Conservation (phyloP, 1,284 basidiomycete genomes). For the Boletellus sp. region DNA sequence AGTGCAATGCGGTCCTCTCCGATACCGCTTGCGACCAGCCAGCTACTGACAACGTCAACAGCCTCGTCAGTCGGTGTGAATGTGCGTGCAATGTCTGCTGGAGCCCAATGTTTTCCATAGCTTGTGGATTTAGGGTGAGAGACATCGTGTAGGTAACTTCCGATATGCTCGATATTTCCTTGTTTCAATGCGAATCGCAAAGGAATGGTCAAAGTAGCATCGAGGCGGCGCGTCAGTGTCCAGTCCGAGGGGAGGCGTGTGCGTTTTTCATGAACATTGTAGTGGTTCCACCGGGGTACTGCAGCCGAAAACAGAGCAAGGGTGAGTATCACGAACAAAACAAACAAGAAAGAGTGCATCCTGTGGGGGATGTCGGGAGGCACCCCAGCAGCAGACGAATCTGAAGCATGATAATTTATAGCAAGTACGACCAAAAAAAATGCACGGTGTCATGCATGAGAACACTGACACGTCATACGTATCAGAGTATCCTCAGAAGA, state of each 20-base stretch:
- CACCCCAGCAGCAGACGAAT: too few species aligned
- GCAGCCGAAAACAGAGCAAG: constrained; percentile 11
- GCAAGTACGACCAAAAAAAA: too few species aligned
- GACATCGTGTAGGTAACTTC: constrained; percentile 37
- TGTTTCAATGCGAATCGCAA: constrained; percentile 42
- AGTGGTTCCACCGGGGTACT: constrained; percentile 3
- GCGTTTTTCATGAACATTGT: constrained; percentile 34
- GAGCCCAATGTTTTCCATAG: constrained; percentile 44
- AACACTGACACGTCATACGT: too few species aligned
- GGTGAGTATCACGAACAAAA: constrained; percentile 11
- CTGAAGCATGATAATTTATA: too few species aligned
- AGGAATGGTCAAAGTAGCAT: constrained; percentile 29
- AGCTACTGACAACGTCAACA: constrained; percentile 36
- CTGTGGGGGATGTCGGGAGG: too few species aligned
- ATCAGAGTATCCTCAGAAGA: too few species aligned
- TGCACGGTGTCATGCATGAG: too few species aligned
- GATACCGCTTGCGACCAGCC: constrained; percentile 38
- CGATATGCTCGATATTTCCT: constrained; percentile 36
- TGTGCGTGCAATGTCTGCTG: constrained; percentile 34
- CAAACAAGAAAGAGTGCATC: constrained; percentile 7
- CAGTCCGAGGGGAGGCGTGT: constrained; percentile 32
- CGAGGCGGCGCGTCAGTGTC: constrained; percentile 27
- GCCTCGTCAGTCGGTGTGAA: constrained; percentile 40
- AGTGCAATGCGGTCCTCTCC: constrained; percentile 10
- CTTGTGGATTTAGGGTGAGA: constrained; percentile 40